phyloP scores from a whole-genome alignment of 2,329 filamentous ascomycete genomes.

The Diaporthe vexans region DNA sequence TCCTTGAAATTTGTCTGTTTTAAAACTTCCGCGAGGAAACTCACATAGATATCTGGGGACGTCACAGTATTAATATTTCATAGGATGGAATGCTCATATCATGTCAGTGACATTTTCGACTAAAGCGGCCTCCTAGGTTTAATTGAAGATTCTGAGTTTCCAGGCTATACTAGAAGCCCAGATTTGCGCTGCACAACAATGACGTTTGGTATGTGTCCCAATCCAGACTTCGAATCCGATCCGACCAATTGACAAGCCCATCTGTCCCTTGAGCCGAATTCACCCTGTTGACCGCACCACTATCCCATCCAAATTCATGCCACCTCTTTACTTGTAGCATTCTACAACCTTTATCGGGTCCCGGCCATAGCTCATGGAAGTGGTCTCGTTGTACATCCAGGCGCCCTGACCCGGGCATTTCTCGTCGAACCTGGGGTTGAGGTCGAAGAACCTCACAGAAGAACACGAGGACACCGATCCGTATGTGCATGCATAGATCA shows the following conservation, averaged over 20 bases:
- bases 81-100: too few species aligned
- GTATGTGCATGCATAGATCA: constrained; percentile 24
- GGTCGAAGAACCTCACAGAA: background rate
- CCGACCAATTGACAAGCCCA: background rate
- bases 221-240: background rate
- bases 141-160: too few species aligned
- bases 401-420: background rate
- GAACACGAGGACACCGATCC: background rate
- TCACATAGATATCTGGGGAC: background rate
- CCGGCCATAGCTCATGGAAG: background rate
- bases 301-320: background rate
- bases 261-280: too few species aligned
- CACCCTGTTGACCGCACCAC: background rate
- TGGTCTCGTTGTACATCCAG: constrained; percentile 4
- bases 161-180: background rate
- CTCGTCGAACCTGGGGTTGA: constrained; percentile 8
- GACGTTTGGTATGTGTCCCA: background rate
- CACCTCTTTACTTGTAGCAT: background rate
- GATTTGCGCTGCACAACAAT: background rate
- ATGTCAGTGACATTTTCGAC: too few species aligned
- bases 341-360: background rate
- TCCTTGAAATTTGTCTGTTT: too few species aligned
- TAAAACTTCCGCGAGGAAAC: background rate
- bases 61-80: too few species aligned
- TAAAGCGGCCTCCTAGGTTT: too few species aligned